These are phyloP conservation scores for Scolecobasidium constrictum DNA, from an alignment of 2,329 filamentous ascomycete species.

Conservation along the genomic window DNA sequence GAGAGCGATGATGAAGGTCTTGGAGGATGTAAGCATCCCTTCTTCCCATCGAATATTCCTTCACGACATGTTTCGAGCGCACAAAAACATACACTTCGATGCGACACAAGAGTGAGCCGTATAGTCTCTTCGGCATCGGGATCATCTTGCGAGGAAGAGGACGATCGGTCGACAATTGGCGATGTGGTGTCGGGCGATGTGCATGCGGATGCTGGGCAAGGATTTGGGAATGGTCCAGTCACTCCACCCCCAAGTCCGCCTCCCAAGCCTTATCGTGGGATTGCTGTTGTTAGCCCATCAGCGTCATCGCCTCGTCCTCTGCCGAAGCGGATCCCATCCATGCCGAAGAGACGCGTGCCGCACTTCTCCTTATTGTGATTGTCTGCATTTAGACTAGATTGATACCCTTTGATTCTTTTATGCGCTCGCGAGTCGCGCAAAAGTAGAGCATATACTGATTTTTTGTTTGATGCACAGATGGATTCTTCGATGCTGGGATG, in stretches of 20 bases:
- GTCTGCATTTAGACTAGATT: neutral
- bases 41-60: constrained; percentile 7
- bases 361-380: neutral
- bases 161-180: neutral
- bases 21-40: constrained; percentile 66
- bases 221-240: neutral
- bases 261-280: neutral
- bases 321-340: neutral
- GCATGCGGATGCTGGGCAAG: neutral
- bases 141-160: neutral
- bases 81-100: neutral
- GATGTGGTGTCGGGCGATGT: neutral
- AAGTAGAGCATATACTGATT: constrained; percentile 8
- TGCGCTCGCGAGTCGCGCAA: too few relatives aligned
- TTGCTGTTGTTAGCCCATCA: neutral
- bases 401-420: too few relatives aligned
- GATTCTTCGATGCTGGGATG: constrained; percentile 97
- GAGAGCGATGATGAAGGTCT: constrained; percentile 80
- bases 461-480: constrained; percentile 51
- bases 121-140: neutral
- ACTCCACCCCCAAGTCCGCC: neutral
- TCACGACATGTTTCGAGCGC: neutral
- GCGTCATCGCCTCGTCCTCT: neutral
- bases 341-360: neutral
- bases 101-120: neutral